Conservation (phyloP, 164 flowering plant species). For the Berberis vulgaris region DNA sequence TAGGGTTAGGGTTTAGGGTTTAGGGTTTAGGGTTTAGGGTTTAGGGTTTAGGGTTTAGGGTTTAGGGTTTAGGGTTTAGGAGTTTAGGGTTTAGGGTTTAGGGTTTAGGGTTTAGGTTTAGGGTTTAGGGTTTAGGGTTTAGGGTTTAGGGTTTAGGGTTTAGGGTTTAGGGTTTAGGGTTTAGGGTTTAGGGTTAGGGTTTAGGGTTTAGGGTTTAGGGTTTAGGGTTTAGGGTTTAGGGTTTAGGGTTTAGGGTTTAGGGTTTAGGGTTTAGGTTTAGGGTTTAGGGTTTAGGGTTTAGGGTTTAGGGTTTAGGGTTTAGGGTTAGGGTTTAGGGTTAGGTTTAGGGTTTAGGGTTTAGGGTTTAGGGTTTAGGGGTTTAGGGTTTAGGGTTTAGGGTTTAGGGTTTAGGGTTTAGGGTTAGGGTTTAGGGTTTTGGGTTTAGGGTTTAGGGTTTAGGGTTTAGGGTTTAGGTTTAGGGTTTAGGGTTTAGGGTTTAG, state of each 20-base stretch:
- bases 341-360: conserved; percentile 5
- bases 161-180: conserved; percentile 17
- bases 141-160: conserved; percentile 18
- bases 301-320: conserved; percentile 4
- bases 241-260: conserved; percentile 6
- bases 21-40: conserved; percentile 4
- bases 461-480: conserved; percentile 1
- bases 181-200: conserved; percentile 17
- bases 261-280: conserved; percentile 5
- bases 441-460: conserved; percentile 7
- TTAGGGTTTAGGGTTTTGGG: too few species aligned
- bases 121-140: conserved; percentile 13
- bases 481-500: conserved; percentile 1
- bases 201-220: conserved; percentile 13
- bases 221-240: conserved; percentile 11
- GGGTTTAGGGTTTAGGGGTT: too few species aligned
- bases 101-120: conserved; percentile 7
- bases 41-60: conserved; percentile 1
- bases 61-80: conserved; percentile 4
- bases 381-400: conserved; percentile 5
- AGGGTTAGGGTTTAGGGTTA: conserved; percentile 6
- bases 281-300: conserved; percentile 2
- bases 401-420: conserved; percentile 8
- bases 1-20: background rate
- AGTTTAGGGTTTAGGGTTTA: too few species aligned